Conservation (phyloP, 257 asterid species). For the Coffea eugenioides region DNA sequence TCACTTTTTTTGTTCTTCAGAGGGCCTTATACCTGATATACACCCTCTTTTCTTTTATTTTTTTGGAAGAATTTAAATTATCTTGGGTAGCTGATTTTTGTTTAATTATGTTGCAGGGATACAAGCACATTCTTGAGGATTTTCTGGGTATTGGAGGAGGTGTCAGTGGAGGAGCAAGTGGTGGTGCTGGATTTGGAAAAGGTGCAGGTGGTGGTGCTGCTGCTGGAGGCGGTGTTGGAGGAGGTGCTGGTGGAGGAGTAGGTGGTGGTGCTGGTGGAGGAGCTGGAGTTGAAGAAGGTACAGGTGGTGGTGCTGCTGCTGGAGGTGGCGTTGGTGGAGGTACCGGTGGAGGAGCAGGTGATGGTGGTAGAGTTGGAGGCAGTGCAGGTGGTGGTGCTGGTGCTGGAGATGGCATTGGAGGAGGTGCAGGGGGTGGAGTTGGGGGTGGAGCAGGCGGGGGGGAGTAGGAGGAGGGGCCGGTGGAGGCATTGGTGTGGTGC, state of each 20-base stretch:
- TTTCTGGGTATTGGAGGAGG: no score
- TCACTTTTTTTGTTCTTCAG: no score
- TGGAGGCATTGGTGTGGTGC: slow-evolving; percentile 4
- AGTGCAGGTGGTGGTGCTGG: background rate
- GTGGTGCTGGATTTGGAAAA: background rate
- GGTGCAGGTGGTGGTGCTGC: background rate
- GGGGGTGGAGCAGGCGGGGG: background rate
- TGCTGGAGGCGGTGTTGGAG: background rate
- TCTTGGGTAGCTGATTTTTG: no score
- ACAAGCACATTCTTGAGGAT: no score
- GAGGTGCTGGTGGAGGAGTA: background rate
- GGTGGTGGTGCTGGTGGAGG: background rate
- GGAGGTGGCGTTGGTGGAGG: background rate
- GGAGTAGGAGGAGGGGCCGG: slow-evolving; percentile 14
- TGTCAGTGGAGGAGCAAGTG: no score
- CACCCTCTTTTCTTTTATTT: no score
- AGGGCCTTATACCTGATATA: background rate
- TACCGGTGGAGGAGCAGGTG: slow-evolving; percentile 1
- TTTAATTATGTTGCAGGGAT: no score
- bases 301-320: background rate
- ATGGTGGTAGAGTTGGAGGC: background rate
- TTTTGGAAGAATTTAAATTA: no score
- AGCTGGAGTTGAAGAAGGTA: background rate
- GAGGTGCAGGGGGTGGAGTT: slow-evolving; percentile 11
- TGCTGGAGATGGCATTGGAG: background rate